phyloP scores from a whole-genome alignment of 2,329 filamentous ascomycete species.

The Colletotrichum neosansevieriae region DNA sequence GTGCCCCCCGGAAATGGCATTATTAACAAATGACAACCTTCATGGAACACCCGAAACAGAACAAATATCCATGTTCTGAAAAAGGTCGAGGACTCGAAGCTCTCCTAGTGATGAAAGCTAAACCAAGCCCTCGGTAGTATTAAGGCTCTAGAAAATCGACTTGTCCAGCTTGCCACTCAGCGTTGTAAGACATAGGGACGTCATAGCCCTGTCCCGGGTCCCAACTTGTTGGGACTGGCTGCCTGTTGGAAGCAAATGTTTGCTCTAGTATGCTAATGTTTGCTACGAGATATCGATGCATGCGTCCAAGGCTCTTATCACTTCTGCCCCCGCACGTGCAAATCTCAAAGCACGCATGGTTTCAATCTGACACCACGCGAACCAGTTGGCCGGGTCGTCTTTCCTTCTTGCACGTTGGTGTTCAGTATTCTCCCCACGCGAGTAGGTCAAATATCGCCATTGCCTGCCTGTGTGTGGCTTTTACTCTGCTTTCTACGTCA shows the following conservation, averaged over 20 bases:
- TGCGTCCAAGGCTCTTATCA: not conserved
- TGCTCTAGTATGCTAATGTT: constrained; percentile 1
- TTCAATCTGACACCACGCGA: no score
- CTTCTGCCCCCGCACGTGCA: not conserved
- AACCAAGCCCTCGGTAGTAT: not conserved
- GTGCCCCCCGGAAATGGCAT: not conserved
- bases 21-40: not conserved
- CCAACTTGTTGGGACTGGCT: not conserved
- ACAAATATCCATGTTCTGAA: not conserved
- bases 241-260: constrained; percentile 2
- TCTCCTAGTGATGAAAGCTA: not conserved
- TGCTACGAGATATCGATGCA: not conserved
- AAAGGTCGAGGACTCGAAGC: not conserved
- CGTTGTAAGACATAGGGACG: constrained; percentile 14
- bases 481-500: not conserved
- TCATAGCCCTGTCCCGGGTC: constrained; percentile 4
- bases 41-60: not conserved
- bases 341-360: not conserved
- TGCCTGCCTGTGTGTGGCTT: constrained; percentile 1
- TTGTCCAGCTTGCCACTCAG: no score
- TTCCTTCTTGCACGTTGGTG: not conserved
- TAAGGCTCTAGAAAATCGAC: not conserved
- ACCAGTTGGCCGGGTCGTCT: not conserved
- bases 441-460: not conserved
- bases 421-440: not conserved